Evolutionary conservation across 179 eudicot species (phyloP).

Genomic region (Camellia oleifera): DNA sequence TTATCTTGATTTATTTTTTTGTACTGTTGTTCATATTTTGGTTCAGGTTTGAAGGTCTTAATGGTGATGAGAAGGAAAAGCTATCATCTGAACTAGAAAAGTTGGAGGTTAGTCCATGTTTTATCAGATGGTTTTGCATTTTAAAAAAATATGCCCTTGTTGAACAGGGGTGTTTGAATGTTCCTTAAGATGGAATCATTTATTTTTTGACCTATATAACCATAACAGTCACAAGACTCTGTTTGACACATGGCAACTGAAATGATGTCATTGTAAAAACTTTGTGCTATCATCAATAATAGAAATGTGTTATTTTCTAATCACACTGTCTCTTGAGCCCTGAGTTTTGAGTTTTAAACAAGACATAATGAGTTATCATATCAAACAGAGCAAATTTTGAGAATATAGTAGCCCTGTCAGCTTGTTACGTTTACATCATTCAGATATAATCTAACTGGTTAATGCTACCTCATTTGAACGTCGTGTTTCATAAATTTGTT

Average conservation of each 20-base stretch:
- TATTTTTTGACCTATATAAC: not conserved
- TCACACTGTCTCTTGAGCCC: not conserved
- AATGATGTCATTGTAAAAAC: not conserved
- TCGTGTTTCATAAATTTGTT: not conserved
- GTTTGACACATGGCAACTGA: not conserved
- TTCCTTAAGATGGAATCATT: not conserved
- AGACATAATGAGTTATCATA: not conserved
- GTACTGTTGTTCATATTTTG: conserved; percentile 1
- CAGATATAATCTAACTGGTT: not conserved
- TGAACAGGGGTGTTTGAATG: not conserved
- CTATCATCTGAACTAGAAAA: conserved; percentile 39
- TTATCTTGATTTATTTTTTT: not conserved
- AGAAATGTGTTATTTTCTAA: not conserved
- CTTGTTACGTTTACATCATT: not conserved
- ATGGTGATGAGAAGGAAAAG: conserved; percentile 48
- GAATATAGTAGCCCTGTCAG: not conserved
- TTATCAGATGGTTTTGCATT: not conserved
- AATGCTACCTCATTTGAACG: not conserved
- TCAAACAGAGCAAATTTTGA: no score
- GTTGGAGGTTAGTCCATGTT: conserved; percentile 47
- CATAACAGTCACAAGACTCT: not conserved
- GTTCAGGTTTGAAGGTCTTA: conserved; percentile 55
- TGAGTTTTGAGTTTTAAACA: not conserved
- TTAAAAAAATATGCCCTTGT: not conserved
- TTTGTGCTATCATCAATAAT: not conserved